Base-by-base conservation (phyloP, 148 eudicot genomes). In the Rhododendron kiyosumense region DNA sequence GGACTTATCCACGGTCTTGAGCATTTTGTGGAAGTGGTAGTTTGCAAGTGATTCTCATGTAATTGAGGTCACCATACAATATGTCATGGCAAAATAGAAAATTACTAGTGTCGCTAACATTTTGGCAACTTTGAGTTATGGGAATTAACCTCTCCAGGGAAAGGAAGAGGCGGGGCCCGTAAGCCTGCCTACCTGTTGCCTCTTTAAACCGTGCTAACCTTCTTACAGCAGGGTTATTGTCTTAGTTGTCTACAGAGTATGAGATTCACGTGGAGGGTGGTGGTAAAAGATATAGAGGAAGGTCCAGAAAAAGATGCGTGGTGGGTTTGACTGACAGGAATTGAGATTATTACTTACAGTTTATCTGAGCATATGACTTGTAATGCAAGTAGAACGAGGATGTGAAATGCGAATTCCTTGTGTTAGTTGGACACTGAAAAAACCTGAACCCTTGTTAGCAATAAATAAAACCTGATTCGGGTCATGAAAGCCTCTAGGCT, bases 1-100 rank as follows among this genome's bases (percentile, higher is more conserved):
- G 59, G 59, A 79, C 26, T 75, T 45, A 45, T 34, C 26, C 61
- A 59, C 51, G 48, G 73, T 57, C 49, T 34, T 34, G 48, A 59
- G 49, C 14, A 82, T 79, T 77, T 77, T 77, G 80, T 77, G 51
- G 79, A 41, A 77, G 80, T 38, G 22, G 28, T 43, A 43, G 80
- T 77, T 77, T 22, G 79, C 45, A 38, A 41, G 26, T 34, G 45
- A 17, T 74, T 14, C 45, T 11, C 34, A 20, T 28, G 32, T 65
- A n/a, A 24, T 65, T 65, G 71, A 65, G 71, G 71, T 65, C 15
- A 67, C 32, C 34, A 65, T 9, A 26, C 73, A 65, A 65, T n/a
- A 26, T 26, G 11, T 10, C 73, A 71, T 30, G 38, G 76, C 20
- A 14, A 14, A 71, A 71, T 71, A 4, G 76, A 71, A 71, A 30